Evolutionary conservation across 1,139 yeast species (phyloP), one percentile per base, ranked within the genome.

Genomic region (Saccharomyces pastorianus): DNA sequence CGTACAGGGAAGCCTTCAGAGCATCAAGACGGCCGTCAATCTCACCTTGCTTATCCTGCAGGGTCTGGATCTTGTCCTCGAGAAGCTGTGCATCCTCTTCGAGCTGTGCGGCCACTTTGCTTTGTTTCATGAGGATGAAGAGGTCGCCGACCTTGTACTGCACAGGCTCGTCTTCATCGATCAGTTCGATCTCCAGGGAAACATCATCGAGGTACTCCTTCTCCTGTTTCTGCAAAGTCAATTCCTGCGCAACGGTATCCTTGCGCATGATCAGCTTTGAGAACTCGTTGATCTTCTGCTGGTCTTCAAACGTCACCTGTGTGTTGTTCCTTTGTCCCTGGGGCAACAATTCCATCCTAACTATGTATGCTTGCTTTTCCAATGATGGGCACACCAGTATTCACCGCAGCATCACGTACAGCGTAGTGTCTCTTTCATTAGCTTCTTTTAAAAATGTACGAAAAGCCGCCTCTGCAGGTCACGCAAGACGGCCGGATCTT

Each of bases 131-230:
- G 60, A 78, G 80, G 17, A 90, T 79, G 67, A 91, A 90, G 8
- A 65, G 56, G 58, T 88, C 96, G 8, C 97, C 97, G n/a, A 82
- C 66, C 59, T 80, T 82, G 65, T 82, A 83, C 59, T 81, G 83
- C n/a, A 83, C 72, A 56, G 77, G 71, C 51, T 81, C 86, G 53
- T 81, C 85, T 61, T 82, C 87, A 64, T 83, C 98, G 38, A 89
- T 73, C 48, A 93, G 78, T 70, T 93, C 98, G 52, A 93, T 76
- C 67, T 93, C 99, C 67, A 88, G 69, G 9, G 88, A 76, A 49
- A 90, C 84, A 65, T 93, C 99, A 61, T 89, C 96, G 47, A 91
- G 74, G 65, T 88, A 89, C 65, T 91, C 98, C 64, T 88, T 88
- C 64, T 90, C 96, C 55, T 81, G 79, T 61, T 78, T 76, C 58